Conservation (phyloP, 2,329 filamentous ascomycete species). For the Claviceps pazoutovae region DNA sequence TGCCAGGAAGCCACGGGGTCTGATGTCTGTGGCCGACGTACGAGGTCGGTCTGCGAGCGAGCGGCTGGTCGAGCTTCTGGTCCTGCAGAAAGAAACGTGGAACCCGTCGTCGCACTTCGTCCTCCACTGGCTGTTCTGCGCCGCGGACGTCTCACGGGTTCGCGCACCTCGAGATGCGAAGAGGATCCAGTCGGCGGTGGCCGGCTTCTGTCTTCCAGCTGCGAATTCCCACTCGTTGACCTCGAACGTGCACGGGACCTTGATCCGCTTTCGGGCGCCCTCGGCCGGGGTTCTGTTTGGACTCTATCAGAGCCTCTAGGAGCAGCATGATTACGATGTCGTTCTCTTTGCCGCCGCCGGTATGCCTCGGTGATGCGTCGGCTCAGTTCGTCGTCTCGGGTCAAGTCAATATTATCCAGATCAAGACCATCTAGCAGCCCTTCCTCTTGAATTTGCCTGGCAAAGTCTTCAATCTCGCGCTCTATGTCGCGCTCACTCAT, state of each 20-base stretch:
- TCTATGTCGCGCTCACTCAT: conserved; percentile 68
- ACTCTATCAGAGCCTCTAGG: conserved; percentile 18
- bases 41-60: conserved; percentile 53
- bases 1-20: conserved; percentile 25
- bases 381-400: conserved; percentile 78
- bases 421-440: conserved; percentile 80
- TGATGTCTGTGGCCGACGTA: conserved; percentile 25
- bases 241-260: conserved; percentile 30
- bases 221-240: conserved; percentile 28
- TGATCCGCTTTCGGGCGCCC: conserved; percentile 15
- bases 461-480: conserved; percentile 78
- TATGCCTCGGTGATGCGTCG: conserved; percentile 85
- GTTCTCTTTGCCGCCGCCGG: conserved; percentile 55
- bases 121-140: conserved; percentile 39
- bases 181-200: conserved; percentile 26
- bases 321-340: conserved; percentile 31
- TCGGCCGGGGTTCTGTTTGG: conserved; percentile 14
- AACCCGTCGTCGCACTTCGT: conserved; percentile 39
- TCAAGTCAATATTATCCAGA: conserved; percentile 70
- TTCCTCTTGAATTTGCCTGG: conserved; percentile 78
- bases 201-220: conserved; percentile 34
- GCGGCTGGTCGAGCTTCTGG: conserved; percentile 35
- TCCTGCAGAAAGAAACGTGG: conserved; percentile 26
- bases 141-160: conserved; percentile 20
- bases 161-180: conserved; percentile 19